Evolutionary conservation across 2,329 filamentous ascomycete species (phyloP).

Genomic region (Ascochyta pisi): DNA sequence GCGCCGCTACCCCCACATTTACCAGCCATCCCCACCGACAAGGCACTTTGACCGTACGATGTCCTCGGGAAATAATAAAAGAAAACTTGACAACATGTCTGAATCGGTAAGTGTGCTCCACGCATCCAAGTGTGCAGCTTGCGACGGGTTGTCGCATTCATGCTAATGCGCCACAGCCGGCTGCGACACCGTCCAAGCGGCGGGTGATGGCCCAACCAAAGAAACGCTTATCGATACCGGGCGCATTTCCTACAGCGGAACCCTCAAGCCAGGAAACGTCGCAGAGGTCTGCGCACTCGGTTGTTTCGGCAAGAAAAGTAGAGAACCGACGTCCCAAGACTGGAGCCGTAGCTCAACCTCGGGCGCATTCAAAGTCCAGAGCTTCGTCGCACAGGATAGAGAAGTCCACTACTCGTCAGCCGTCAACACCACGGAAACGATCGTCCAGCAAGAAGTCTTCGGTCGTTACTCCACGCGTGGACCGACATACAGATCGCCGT

Average conservation of each 20-base stretch:
- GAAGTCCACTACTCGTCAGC: constrained; percentile 8
- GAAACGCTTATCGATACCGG: constrained; percentile 22
- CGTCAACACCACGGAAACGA: constrained; percentile 9
- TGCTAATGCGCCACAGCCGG: constrained; percentile 18
- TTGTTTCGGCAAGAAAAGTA: constrained; percentile 10
- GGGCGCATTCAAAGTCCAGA: not conserved
- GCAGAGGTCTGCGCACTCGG: constrained; percentile 16
- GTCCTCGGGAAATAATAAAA: constrained; percentile 11
- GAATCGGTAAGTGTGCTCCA: constrained; percentile 6
- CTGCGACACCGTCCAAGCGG: constrained; percentile 8
- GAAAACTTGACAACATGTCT: constrained; percentile 9
- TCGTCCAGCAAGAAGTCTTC: constrained; percentile 6
- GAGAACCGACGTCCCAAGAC: not conserved
- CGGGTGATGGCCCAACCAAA: constrained; percentile 14
- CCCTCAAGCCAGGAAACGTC: constrained; percentile 14
- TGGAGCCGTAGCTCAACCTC: not conserved
- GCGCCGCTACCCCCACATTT: constrained; percentile 15
- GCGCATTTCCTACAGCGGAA: constrained; percentile 16
- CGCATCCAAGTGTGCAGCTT: not conserved
- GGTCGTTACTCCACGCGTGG: constrained; percentile 6
- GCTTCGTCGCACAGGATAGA: constrained; percentile 3
- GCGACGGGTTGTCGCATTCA: not conserved
- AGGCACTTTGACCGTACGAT: constrained; percentile 11
- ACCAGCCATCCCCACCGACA: constrained; percentile 14
- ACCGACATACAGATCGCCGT: constrained; percentile 7